Conservation (phyloP, 176 grass and related monocot genomes). For the Guadua angustifolia region DNA sequence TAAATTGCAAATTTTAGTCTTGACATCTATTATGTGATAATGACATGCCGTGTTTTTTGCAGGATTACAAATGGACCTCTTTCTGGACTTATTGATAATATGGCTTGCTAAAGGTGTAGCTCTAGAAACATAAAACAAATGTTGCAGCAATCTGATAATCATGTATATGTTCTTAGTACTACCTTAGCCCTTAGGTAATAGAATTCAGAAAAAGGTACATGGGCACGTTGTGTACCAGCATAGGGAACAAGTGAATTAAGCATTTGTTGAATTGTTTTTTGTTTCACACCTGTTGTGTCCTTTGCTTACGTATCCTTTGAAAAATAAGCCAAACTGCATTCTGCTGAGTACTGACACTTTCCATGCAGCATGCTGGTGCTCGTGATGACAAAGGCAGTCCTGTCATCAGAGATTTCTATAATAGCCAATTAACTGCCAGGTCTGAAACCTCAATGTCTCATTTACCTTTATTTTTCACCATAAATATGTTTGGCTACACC, state of each 20-base stretch:
- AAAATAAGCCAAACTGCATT: slow-evolving; percentile 6
- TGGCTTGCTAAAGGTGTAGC: too few species aligned
- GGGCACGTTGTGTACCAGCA: background rate
- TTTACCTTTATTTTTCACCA: slow-evolving; percentile 35
- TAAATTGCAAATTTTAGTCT: too few species aligned
- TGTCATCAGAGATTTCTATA: slow-evolving; percentile 83
- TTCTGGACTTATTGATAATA: too few species aligned
- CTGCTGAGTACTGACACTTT: slow-evolving; percentile 13
- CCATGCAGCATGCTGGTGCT: slow-evolving; percentile 77
- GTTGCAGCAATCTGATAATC: too few species aligned
- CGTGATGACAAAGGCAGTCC: slow-evolving; percentile 80
- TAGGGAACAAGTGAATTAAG: slow-evolving; percentile 28
- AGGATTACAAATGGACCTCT: too few species aligned
- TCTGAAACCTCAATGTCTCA: slow-evolving; percentile 37
- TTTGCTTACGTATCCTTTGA: background rate
- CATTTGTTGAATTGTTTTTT: slow-evolving; percentile 1
- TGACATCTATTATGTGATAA: too few species aligned
- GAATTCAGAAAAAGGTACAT: background rate
- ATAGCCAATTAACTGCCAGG: slow-evolving; percentile 97
- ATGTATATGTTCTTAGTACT: slow-evolving; percentile 26
- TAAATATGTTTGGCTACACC: slow-evolving; percentile 18
- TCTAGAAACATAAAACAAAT: too few species aligned
- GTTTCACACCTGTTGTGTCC: background rate
- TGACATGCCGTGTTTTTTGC: too few species aligned
- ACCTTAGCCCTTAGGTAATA: slow-evolving; percentile 4